These are phyloP conservation scores for Fraxinus albicans DNA, from an alignment of 305 asterid genomes.

Conservation along the genomic window DNA sequence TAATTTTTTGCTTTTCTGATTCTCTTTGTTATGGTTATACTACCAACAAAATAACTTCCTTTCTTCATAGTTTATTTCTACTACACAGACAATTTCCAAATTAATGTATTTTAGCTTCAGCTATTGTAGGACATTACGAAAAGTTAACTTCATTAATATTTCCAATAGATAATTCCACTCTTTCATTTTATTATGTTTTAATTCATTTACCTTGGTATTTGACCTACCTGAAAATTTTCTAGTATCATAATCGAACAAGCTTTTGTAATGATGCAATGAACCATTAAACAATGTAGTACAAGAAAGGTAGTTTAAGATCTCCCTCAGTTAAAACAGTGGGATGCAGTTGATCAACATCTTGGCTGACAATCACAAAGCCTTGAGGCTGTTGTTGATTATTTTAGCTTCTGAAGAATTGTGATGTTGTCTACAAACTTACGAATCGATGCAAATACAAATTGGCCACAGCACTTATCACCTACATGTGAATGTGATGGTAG, in stretches of 20 bases:
- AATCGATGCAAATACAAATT: background rate
- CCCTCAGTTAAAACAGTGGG: background rate
- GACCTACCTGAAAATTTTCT: background rate
- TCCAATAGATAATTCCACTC: background rate
- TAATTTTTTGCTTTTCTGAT: background rate
- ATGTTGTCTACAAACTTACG: background rate
- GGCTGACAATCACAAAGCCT: background rate
- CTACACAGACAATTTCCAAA: background rate
- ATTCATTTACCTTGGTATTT: background rate
- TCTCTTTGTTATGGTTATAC: background rate
- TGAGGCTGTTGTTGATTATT: background rate
- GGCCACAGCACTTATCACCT: background rate
- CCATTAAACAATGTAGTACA: background rate
- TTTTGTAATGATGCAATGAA: background rate
- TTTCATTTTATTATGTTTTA: background rate
- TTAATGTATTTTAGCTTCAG: slow-evolving; percentile 6
- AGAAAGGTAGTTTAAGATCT: background rate
- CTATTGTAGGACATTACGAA: background rate
- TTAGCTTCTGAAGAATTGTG: background rate
- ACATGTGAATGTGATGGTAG: background rate
- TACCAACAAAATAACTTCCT: background rate
- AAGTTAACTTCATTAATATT: background rate
- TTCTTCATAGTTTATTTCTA: background rate
- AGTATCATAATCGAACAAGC: background rate
- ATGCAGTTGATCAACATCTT: background rate